Evolutionary conservation across 225 moss, liverwort and hornwort genomes (phyloP).

Genomic region (Climacium dendroides): DNA sequence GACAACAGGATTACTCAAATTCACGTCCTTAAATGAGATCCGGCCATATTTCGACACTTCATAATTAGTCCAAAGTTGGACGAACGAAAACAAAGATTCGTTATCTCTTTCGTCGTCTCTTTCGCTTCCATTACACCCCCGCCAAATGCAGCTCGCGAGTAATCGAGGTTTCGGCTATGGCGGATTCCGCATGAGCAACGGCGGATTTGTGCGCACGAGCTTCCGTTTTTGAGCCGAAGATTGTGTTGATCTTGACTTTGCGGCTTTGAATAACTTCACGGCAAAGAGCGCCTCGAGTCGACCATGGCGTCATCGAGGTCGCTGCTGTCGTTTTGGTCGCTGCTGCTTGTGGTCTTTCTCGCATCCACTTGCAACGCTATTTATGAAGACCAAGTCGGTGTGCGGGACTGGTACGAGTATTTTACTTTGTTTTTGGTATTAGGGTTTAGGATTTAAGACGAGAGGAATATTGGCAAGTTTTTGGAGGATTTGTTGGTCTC

Average conservation of each 20-base stretch:
- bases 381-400: slow-evolving; percentile 95
- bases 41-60: background rate
- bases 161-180: background rate
- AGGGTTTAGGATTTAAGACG: background rate
- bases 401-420: slow-evolving; percentile 60
- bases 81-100: background rate
- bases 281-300: background rate
- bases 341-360: slow-evolving; percentile 1
- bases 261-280: background rate
- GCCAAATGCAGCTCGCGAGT: background rate
- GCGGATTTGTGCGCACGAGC: background rate
- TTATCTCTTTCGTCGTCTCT: background rate
- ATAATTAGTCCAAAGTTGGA: background rate
- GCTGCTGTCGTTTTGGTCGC: background rate
- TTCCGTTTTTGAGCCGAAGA: background rate
- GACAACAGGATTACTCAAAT: background rate
- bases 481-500: background rate
- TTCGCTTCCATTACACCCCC: background rate
- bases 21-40: background rate
- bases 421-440: background rate
- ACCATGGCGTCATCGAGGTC: slow-evolving; percentile 18
- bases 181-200: background rate
- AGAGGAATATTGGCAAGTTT: background rate
- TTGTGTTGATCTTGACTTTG: background rate
- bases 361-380: slow-evolving; percentile 34